Conservation (phyloP, 495 filamentous ascomycete genomes). For the Aspergillus affinis region DNA sequence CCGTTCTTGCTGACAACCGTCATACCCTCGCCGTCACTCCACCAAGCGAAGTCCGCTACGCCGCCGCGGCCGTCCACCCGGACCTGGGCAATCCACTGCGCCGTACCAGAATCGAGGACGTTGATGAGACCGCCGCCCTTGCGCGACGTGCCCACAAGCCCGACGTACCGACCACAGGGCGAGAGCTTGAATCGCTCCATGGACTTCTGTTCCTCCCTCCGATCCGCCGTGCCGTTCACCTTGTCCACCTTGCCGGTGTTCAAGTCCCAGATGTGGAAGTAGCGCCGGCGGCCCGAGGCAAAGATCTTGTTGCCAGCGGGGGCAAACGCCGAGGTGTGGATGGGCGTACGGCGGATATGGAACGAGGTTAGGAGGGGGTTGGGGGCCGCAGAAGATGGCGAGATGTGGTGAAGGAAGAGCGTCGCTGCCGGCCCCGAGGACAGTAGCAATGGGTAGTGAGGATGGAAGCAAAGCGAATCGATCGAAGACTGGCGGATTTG, state of each 20-base stretch:
- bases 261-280: constrained; percentile 94
- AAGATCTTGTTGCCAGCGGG: constrained; percentile 58
- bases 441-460: constrained; percentile 79
- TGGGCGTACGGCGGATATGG: constrained; percentile 76
- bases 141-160: constrained; percentile 68
- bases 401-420: constrained; percentile 84
- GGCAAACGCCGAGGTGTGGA: constrained; percentile 77
- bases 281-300: constrained; percentile 80
- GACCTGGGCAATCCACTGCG: constrained; percentile 86
- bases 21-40: constrained; percentile 75
- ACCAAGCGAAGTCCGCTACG: constrained; percentile 89
- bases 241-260: constrained; percentile 78
- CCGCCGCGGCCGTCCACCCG: constrained; percentile 79
- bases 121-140: constrained; percentile 89
- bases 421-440: constrained; percentile 83
- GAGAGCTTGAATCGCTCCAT: constrained; percentile 89
- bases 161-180: constrained; percentile 83
- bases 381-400: constrained; percentile 67
- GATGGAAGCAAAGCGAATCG: constrained; percentile 85
- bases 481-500: constrained; percentile 63
- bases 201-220: constrained; percentile 76
- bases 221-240: constrained; percentile 65
- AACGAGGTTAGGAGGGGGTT: constrained; percentile 89
- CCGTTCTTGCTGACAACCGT: constrained; percentile 80
- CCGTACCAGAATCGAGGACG: constrained; percentile 73